Conservation (phyloP, 1,139 yeast genomes). For the Yamadazyma kanchanaburiensis region DNA sequence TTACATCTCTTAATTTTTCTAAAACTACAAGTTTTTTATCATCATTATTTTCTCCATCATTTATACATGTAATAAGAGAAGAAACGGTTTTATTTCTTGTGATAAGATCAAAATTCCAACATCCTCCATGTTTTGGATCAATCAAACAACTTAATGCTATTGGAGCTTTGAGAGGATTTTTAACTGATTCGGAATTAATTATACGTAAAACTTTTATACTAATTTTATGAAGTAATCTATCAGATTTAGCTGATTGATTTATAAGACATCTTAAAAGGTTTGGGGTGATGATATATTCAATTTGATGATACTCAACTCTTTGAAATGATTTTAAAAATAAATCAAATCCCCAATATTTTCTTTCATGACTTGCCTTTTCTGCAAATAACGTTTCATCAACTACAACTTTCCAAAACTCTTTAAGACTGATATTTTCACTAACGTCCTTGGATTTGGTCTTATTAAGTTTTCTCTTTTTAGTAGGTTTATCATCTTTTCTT, state of each 20-base stretch:
- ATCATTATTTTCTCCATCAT: conserved; percentile 10
- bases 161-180: conserved; percentile 44
- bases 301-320: conserved; percentile 20
- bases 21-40: conserved; percentile 12
- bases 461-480: conserved; percentile 24
- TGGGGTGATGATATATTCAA: conserved; percentile 54
- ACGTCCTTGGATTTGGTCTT: conserved; percentile 19
- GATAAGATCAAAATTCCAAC: conserved; percentile 72
- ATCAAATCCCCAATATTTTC: conserved; percentile 86
- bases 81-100: conserved; percentile 73
- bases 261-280: conserved; percentile 73
- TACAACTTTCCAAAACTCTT: conserved; percentile 77
- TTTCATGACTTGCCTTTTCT: conserved; percentile 74
- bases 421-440: conserved; percentile 37
- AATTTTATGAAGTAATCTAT: conserved; percentile 64
- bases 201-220: conserved; percentile 51
- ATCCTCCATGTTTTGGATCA: conserved; percentile 50
- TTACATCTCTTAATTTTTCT: conserved; percentile 18
- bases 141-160: conserved; percentile 48
- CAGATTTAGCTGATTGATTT: conserved; percentile 69
- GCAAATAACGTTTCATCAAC: conserved; percentile 81
- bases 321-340: conserved; percentile 53
- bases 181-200: conserved; percentile 35
- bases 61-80: conserved; percentile 39
- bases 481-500: conserved; percentile 10